These are phyloP conservation scores for Apophysomyces elegans DNA, from an alignment of 371 early-diverging fungal species.

Conservation along the genomic window DNA sequence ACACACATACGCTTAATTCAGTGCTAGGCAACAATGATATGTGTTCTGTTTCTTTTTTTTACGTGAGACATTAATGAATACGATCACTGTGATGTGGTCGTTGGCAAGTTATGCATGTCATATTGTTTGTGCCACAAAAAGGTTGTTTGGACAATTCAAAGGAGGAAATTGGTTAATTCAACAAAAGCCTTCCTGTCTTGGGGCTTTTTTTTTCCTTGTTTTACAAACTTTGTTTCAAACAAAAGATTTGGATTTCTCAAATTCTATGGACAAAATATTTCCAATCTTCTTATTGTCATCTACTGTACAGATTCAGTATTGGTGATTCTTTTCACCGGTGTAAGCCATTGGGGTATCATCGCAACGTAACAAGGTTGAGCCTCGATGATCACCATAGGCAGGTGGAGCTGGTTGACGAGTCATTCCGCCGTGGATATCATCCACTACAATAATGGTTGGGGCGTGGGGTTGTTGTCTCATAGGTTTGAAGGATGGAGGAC, in stretches of 20 bases:
- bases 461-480: conserved; percentile 13
- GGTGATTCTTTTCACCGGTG: conserved; percentile 5
- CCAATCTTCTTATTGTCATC: too few species aligned
- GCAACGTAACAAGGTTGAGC: conserved; percentile 16
- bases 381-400: conserved; percentile 24
- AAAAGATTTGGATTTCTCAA: neutral
- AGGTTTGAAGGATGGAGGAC: conserved; percentile 21
- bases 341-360: conserved; percentile 13
- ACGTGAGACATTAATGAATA: neutral
- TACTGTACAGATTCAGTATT: conserved; percentile 5
- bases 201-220: neutral
- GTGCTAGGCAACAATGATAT: too few species aligned
- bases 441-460: conserved; percentile 5
- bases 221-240: conserved; percentile 5
- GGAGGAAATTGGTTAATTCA: neutral
- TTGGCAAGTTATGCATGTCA: neutral
- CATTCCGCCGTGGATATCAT: conserved; percentile 9
- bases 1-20: too few species aligned
- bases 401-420: conserved; percentile 15
- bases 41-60: too few species aligned
- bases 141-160: neutral
- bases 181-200: too few species aligned
- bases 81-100: neutral
- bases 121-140: neutral
- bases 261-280: neutral